Base-by-base conservation (phyloP, 2,329 filamentous ascomycete species). In the Sporothrix globosa region DNA sequence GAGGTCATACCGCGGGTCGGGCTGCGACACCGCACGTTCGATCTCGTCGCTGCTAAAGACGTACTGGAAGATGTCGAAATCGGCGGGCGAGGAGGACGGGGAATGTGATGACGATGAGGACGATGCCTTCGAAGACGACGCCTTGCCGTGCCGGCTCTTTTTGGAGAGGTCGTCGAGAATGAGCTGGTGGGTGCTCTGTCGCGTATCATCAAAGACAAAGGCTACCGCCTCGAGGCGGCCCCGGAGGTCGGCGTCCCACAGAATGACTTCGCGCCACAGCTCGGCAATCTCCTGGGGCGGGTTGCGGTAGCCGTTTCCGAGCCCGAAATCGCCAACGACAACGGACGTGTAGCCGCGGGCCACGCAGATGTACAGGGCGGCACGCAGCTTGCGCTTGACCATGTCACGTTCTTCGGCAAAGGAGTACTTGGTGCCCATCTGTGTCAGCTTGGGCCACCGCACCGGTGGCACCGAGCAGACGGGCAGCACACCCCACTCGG, bases 381-480 rank as follows among this genome's bases (percentile, higher is more conserved):
- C 87, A 27, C 88, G 87, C 78, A 93, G 89, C 80, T 93, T 92
- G 75, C 91, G 88, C 75, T 85, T 85, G 80, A 92, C 91, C 77
- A 92, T 84, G 74, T 91, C 88, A 72, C 86, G 86, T 79, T 93
- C 91, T 75, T 89, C 84, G 3, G 84, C 82, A 78, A 94, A 93
- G 0, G 90, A 91, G 79, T 92, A 93, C 73, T 87, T 87, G 72
- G 83, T 83, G n/a, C 88, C 89, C 65, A 84, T 83, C 71, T 88
- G 86, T 75, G 89, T 89, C 52, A 93, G 85, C 79, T 92, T 93
- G 21, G 91, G 91, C 80, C 91, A 88, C 30, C 90, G 86, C 9
- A 90, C 88, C 11, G 91, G 90, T 27, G 90, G 86, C 24, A 93
- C 88, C 1, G 90, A 92, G 70, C 93, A 86, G n/a, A 93, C 89